phyloP scores from a whole-genome alignment of 176 grass and related monocot genomes.

The Pontederia paniculata region DNA sequence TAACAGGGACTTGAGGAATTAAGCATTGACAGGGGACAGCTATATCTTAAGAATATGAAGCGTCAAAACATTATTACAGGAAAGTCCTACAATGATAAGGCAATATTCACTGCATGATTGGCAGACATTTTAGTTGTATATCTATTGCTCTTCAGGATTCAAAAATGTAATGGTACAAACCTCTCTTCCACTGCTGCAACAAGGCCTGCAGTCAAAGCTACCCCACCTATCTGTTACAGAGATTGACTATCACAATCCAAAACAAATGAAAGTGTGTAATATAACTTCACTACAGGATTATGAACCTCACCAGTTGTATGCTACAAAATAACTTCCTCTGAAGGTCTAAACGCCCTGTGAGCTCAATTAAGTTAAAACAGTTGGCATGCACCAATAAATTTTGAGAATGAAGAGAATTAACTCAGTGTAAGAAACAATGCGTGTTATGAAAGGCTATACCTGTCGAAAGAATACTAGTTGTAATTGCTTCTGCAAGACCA shows the following conservation, averaged over 20 bases:
- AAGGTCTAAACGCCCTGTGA: conserved; percentile 69
- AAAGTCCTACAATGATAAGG: too few species aligned
- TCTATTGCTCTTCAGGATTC: background rate
- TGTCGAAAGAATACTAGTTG: conserved; percentile 82
- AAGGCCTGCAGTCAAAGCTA: conserved; percentile 68
- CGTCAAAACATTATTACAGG: too few species aligned
- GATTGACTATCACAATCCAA: background rate
- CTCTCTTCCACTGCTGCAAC: conserved; percentile 75
- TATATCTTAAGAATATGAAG: too few species aligned
- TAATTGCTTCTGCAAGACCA: conserved; percentile 79
- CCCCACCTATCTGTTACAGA: conserved; percentile 67
- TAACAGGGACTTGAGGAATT: too few species aligned
- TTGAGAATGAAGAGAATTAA: background rate
- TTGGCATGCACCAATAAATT: background rate
- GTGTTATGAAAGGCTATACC: conserved; percentile 45
- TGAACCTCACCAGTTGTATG: conserved; percentile 75
- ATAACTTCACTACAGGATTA: background rate
- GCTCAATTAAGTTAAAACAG: background rate
- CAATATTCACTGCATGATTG: too few species aligned
- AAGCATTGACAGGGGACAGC: too few species aligned
- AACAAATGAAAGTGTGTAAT: conserved; percentile 4
- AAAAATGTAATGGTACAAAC: conserved; percentile 32
- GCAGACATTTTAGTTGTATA: too few species aligned
- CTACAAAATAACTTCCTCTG: conserved; percentile 96
- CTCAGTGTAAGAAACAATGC: conserved; percentile 20